Conservation (phyloP, 1,139 yeast genomes). For the Geotrichum carabidarum region DNA sequence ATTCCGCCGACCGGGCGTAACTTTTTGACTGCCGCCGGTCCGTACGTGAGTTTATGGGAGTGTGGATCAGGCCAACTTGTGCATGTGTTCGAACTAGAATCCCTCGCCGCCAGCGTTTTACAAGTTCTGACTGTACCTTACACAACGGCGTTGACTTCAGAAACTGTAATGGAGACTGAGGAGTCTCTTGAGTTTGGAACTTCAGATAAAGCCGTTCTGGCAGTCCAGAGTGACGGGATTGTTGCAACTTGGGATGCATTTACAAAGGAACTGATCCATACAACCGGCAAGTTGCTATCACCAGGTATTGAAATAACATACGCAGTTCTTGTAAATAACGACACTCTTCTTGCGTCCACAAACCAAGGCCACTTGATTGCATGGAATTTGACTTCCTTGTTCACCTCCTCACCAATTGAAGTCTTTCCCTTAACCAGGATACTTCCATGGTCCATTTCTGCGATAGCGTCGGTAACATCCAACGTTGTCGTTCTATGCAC, state of each 20-base stretch:
- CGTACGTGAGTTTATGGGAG: constrained; percentile 61
- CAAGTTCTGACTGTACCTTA: constrained; percentile 31
- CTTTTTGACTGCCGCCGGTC: constrained; percentile 40
- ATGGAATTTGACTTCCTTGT: not conserved
- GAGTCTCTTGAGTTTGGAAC: constrained; percentile 40
- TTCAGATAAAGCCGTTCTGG: constrained; percentile 37
- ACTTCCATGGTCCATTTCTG: not conserved
- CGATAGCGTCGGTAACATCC: not conserved
- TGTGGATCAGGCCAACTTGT: constrained; percentile 51
- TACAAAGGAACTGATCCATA: not conserved
- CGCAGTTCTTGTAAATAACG: not conserved
- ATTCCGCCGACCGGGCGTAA: constrained; percentile 60
- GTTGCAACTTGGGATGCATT: constrained; percentile 26
- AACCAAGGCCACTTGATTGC: constrained; percentile 7
- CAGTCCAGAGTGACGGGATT: constrained; percentile 42
- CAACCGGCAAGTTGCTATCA: constrained; percentile 7
- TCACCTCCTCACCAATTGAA: not conserved
- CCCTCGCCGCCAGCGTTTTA: constrained; percentile 19
- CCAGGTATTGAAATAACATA: not conserved
- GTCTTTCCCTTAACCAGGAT: not conserved
- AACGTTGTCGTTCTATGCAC: not conserved
- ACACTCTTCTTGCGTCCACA: constrained; percentile 8
- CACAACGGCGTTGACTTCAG: constrained; percentile 10
- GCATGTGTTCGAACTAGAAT: constrained; percentile 35
- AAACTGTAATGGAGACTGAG: constrained; percentile 6